A percentile compares a stretch with the other conserved stretches of the same genome.
Conservation (phyloP, 2,329 filamentous ascomycete species). For the Venturia nashicola region DNA sequence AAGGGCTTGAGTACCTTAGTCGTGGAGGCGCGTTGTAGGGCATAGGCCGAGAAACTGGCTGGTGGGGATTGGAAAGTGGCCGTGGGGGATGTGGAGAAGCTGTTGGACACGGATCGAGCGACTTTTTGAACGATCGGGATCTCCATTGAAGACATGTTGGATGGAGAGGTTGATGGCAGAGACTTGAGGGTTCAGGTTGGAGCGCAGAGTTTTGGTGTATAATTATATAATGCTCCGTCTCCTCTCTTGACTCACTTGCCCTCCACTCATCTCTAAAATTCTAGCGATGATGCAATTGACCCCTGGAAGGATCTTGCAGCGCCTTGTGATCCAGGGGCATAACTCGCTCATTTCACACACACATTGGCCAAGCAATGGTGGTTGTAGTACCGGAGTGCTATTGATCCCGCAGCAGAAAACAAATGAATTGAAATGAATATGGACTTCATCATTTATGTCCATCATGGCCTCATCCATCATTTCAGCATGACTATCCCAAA, state of each 20-base stretch:
- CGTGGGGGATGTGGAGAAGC: conserved; percentile 60
- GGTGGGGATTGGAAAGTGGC: conserved; percentile 63
- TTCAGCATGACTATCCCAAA: conserved; percentile 1
- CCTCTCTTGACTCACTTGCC: background rate
- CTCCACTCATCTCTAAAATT: background rate
- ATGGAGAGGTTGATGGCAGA: background rate
- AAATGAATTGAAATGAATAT: background rate
- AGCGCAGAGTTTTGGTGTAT: background rate
- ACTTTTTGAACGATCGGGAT: conserved; percentile 10
- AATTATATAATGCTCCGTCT: too few species aligned
- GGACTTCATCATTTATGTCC: background rate
- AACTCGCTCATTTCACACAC: background rate
- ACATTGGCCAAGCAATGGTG: too few species aligned
- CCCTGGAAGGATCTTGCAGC: background rate
- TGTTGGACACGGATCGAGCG: conserved; percentile 23
- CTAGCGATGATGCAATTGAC: background rate
- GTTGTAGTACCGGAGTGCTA: too few species aligned
- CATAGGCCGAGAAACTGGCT: conserved; percentile 40
- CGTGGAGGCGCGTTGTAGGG: conserved; percentile 25
- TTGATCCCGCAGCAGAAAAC: background rate
- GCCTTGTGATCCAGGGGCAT: background rate
- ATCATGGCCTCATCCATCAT: background rate
- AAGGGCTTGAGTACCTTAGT: conserved; percentile 87
- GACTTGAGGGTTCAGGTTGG: background rate
- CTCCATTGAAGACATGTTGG: conserved; percentile 9